These are phyloP conservation scores for Zygosaccharomyces sapae DNA, from an alignment of 1,139 yeast genomes.

Conservation along the genomic window DNA sequence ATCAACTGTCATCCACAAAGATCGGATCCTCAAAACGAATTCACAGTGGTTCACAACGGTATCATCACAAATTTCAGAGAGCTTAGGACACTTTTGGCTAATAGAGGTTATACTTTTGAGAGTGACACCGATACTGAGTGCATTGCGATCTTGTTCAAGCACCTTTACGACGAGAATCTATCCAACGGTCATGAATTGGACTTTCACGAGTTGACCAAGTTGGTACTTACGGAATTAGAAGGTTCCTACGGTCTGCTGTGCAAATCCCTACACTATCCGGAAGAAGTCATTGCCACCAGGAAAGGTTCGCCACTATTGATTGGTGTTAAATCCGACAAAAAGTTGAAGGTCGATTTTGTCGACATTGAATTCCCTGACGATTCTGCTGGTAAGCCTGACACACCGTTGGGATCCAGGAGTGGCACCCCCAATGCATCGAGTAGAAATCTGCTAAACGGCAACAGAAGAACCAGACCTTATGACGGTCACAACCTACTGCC, in stretches of 20 bases:
- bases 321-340: constrained; percentile 94
- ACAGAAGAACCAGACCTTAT: constrained; percentile 22
- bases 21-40: constrained; percentile 77
- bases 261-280: constrained; percentile 87
- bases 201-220: constrained; percentile 87
- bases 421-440: constrained; percentile 22
- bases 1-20: constrained; percentile 95
- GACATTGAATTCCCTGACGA: constrained; percentile 93
- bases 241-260: constrained; percentile 97
- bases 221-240: constrained; percentile 87
- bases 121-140: constrained; percentile 98
- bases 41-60: constrained; percentile 95
- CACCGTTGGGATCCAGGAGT: constrained; percentile 27
- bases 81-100: constrained; percentile 69
- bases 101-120: constrained; percentile 80
- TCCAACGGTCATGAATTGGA: constrained; percentile 68
- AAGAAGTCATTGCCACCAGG: constrained; percentile 95
- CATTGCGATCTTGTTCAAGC: constrained; percentile 92
- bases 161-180: constrained; percentile 75
- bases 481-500: constrained; percentile 37
- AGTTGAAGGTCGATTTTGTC: constrained; percentile 94
- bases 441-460: constrained; percentile 13
- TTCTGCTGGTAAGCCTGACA: constrained; percentile 38
- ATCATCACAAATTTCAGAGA: constrained; percentile 94
- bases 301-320: constrained; percentile 96